Evolutionary conservation across 75 land plant species (phyloP).

Genomic region (Cryptomeria japonica): DNA sequence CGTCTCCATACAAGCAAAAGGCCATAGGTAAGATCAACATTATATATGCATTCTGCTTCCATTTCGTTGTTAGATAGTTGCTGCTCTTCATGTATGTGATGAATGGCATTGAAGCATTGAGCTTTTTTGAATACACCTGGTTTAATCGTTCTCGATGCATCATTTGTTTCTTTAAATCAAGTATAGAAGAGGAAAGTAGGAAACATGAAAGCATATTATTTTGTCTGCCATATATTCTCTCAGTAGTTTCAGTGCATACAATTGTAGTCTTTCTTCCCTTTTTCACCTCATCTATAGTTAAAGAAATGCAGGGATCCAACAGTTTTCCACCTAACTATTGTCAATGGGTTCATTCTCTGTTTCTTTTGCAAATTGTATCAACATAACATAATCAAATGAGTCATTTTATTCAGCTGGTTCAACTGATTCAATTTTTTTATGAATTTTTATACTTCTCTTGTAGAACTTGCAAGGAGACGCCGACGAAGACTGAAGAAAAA

Average conservation of each 20-base stretch:
- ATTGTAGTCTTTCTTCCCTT: not conserved
- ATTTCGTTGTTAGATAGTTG: not conserved
- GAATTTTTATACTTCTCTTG: not conserved
- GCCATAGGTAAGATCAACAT: conserved; percentile 59
- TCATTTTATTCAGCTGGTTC: not conserved
- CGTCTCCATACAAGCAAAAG: conserved; percentile 88
- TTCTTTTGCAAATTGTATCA: not conserved
- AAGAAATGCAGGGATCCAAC: not conserved
- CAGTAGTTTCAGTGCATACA: not conserved
- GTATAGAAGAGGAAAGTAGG: not conserved
- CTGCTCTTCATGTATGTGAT: not conserved
- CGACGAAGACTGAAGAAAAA: conserved; percentile 53
- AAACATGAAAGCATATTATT: not conserved
- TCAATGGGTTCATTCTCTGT: not conserved
- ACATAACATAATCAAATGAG: not conserved
- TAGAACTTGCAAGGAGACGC: conserved; percentile 64
- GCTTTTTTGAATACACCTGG: not conserved
- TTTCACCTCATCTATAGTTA: not conserved
- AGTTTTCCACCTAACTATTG: not conserved
- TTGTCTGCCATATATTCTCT: not conserved
- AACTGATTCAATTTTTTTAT: not conserved
- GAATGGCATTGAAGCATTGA: not conserved
- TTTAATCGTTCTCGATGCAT: too few relatives aligned
- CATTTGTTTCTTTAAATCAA: too few relatives aligned
- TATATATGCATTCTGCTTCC: not conserved